phyloP scores from a whole-genome alignment of 2,329 filamentous ascomycete species.

The Arthrinium phaeospermum region DNA sequence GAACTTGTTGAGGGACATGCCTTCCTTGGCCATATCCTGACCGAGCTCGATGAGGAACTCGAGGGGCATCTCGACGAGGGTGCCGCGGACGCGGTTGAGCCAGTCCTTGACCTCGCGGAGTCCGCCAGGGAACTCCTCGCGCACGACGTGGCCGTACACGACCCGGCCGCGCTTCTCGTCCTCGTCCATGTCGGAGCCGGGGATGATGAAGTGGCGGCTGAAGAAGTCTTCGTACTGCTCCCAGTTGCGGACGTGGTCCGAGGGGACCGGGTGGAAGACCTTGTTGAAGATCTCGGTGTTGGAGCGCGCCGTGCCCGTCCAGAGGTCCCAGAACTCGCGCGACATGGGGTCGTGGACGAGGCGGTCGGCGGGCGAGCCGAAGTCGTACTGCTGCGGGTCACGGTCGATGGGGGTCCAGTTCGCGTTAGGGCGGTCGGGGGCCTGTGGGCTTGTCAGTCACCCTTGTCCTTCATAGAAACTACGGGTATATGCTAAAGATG shows the following conservation, averaged over 20 bases:
- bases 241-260: constrained; percentile 73
- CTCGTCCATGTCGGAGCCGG: constrained; percentile 47
- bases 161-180: constrained; percentile 58
- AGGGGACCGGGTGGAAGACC: constrained; percentile 81
- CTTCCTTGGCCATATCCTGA: constrained; percentile 85
- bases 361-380: constrained; percentile 69
- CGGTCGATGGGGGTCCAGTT: constrained; percentile 80
- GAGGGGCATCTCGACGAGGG: constrained; percentile 87
- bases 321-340: constrained; percentile 71
- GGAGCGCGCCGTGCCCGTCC: constrained; percentile 72
- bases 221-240: constrained; percentile 77
- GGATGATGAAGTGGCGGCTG: constrained; percentile 67
- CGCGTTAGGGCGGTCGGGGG: constrained; percentile 67
- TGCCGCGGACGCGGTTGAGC: constrained; percentile 70
- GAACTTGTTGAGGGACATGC: constrained; percentile 72
- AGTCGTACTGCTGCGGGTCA: constrained; percentile 75
- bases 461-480: background rate
- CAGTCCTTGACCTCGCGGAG: constrained; percentile 75
- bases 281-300: constrained; percentile 84
- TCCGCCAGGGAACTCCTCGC: constrained; percentile 76
- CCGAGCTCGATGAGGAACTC: constrained; percentile 77
- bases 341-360: constrained; percentile 78
- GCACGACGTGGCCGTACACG: constrained; percentile 86
- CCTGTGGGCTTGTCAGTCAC: constrained; percentile 48
- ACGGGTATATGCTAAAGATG: background rate